phyloP scores from a whole-genome alignment of 2,329 filamentous ascomycete genomes.

The Fusarium sp. region DNA sequence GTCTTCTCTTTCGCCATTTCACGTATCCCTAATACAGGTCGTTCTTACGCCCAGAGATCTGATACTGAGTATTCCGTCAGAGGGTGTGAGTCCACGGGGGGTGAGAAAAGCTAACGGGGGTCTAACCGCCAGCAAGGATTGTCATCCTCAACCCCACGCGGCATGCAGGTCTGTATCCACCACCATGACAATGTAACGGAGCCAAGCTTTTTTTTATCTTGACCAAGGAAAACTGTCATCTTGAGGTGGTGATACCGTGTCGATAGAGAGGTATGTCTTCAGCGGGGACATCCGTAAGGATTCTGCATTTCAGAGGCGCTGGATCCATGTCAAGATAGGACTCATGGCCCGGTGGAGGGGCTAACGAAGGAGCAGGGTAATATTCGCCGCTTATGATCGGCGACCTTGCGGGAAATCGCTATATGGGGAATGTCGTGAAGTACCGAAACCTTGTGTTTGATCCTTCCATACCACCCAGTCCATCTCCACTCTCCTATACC shows the following conservation, averaged over 20 bases:
- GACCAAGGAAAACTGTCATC: background rate
- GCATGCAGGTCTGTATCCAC: background rate
- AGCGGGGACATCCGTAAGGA: background rate
- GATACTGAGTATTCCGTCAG: background rate
- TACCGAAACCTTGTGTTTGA: background rate
- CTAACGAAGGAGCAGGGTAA: background rate
- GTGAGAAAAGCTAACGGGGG: background rate
- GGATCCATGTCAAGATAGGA: background rate
- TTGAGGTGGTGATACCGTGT: background rate
- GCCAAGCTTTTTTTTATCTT: background rate
- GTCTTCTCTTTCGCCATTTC: background rate
- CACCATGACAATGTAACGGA: no score
- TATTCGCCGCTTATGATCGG: background rate
- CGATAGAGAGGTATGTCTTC: background rate
- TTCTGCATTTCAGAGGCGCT: background rate
- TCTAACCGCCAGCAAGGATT: background rate
- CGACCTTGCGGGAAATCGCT: background rate
- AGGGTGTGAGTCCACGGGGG: background rate
- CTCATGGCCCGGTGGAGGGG: background rate
- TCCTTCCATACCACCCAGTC: background rate
- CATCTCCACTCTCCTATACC: no score
- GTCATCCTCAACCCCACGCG: background rate
- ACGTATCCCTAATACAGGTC: no score
- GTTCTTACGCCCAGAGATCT: background rate
- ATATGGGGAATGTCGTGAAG: background rate